Evolutionary conservation across 257 asterid species (phyloP).

Genomic region (Marsdenia floribunda): DNA sequence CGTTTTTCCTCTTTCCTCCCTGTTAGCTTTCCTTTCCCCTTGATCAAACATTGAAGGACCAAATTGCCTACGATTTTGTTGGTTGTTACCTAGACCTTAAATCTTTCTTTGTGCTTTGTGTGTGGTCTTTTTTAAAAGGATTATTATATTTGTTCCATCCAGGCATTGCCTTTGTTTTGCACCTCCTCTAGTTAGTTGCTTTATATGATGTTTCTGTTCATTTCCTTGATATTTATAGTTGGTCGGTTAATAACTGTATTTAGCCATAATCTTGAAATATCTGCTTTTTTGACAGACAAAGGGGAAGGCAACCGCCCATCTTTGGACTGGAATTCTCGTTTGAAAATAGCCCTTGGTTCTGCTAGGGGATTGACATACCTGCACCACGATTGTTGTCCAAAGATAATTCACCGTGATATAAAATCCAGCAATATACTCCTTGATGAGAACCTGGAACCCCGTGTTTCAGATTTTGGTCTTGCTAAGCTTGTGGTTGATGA

Average conservation of each 20-base stretch:
- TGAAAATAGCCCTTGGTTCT: conserved; percentile 82
- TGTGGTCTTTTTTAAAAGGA: neutral
- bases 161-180: neutral
- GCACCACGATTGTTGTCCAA: conserved; percentile 89
- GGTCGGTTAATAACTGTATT: neutral
- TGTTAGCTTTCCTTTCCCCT: neutral
- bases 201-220: neutral
- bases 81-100: neutral
- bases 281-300: conserved; percentile 33
- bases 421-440: conserved; percentile 94
- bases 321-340: conserved; percentile 78
- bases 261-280: neutral
- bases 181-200: neutral
- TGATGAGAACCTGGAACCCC: conserved; percentile 88
- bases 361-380: conserved; percentile 93
- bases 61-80: neutral
- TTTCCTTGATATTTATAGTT: neutral
- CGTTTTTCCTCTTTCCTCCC: neutral
- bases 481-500: conserved; percentile 92
- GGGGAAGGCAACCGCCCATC: conserved; percentile 32
- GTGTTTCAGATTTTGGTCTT: conserved; percentile 91
- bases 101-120: too few species aligned
- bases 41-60: neutral
- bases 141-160: neutral
- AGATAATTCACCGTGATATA: conserved; percentile 85